These are phyloP conservation scores for Aspergillus udagawae DNA, from an alignment of 2,329 filamentous ascomycete species.

Conservation along the genomic window DNA sequence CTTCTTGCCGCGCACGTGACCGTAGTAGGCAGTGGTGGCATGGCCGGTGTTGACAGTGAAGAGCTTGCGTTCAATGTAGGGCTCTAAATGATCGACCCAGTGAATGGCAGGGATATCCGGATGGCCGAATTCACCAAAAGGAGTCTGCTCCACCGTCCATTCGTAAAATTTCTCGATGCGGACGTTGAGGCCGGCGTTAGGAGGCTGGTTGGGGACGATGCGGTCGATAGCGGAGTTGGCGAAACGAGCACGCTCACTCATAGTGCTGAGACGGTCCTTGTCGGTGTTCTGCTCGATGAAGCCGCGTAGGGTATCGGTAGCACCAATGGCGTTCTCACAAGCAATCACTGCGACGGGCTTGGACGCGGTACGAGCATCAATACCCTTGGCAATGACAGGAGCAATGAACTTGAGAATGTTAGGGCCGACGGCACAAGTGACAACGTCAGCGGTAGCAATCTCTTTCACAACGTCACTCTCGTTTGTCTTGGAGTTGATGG, in stretches of 20 bases:
- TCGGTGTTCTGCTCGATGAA: conserved; percentile 78
- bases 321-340: conserved; percentile 96
- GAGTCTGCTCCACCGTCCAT: conserved; percentile 90
- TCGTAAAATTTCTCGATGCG: conserved; percentile 98
- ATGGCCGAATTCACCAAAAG: conserved; percentile 67
- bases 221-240: conserved; percentile 98
- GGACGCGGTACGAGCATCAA: conserved; percentile 65
- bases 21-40: conserved; percentile 93
- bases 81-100: conserved; percentile 85
- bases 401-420: conserved; percentile 96
- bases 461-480: conserved; percentile 77
- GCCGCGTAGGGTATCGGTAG: conserved; percentile 79
- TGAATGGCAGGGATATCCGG: conserved; percentile 83
- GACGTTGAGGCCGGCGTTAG: conserved; percentile 77
- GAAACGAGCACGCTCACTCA: conserved; percentile 75
- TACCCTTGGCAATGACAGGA: conserved; percentile 89
- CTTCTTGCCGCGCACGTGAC: conserved; percentile 77
- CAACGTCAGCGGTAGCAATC: conserved; percentile 80
- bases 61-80: conserved; percentile 98
- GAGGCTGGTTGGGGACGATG: conserved; percentile 88
- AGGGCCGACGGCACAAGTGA: conserved; percentile 95
- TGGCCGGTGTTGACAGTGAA: conserved; percentile 99
- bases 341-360: conserved; percentile 86
- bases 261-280: conserved; percentile 61
- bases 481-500: conserved; percentile 89